Percentiles rank a stretch among this genome's conserved stretches.
phyloP scores from a whole-genome alignment of 192 early-diverging fungal genomes.

The Dissophora ornata region DNA sequence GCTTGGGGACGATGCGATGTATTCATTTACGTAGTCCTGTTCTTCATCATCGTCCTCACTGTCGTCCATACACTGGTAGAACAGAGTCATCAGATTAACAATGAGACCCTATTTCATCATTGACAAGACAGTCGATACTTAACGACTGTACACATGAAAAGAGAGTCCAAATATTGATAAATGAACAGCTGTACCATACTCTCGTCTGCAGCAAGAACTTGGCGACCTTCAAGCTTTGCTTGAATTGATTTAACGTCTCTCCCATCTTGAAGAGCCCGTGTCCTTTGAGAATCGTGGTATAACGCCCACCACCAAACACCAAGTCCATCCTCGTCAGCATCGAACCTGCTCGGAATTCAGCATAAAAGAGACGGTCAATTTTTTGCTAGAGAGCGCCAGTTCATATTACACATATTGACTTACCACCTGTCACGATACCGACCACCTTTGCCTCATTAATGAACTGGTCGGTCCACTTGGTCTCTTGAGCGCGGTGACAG shows the following conservation, averaged over 20 bases:
- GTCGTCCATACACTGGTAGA: background rate
- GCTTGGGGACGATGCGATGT: conserved; percentile 2
- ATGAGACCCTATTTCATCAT: background rate
- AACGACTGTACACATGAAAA: background rate
- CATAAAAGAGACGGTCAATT: background rate
- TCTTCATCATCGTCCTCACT: background rate
- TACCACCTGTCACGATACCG: conserved; percentile 2
- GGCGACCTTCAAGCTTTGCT: background rate
- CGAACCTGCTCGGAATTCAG: background rate
- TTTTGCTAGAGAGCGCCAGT: background rate
- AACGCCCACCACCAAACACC: background rate
- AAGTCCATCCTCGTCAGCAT: background rate
- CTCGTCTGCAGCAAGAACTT: background rate
- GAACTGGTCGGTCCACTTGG: too few relatives aligned
- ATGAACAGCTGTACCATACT: background rate
- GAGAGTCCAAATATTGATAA: background rate
- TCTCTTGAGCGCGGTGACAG: too few relatives aligned
- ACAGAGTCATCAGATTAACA: background rate
- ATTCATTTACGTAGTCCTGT: background rate
- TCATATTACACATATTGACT: background rate
- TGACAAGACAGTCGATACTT: background rate
- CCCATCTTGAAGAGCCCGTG: background rate
- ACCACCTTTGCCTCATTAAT: background rate
- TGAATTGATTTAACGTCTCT: background rate
- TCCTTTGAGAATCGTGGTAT: background rate